A percentile compares a stretch with the other conserved stretches of the same genome.
Conservation (phyloP, 2,329 filamentous ascomycete genomes). For the Colletotrichum limetticola region DNA sequence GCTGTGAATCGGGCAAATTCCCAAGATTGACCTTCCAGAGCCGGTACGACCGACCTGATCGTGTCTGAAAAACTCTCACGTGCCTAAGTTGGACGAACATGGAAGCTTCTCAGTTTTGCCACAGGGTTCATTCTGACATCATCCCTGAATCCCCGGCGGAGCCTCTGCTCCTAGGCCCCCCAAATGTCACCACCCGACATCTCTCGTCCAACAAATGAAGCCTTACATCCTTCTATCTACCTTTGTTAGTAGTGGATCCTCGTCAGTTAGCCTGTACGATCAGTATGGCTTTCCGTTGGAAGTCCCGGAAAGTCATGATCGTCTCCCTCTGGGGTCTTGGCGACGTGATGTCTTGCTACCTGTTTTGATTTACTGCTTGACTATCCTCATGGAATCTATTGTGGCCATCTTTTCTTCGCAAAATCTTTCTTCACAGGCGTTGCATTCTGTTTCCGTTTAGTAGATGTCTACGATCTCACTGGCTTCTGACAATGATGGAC, state of each 20-base stretch:
- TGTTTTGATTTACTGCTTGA: neutral
- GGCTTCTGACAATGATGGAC: neutral
- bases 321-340: slow-evolving; percentile 4
- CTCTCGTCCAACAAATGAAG: neutral
- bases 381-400: too few species aligned
- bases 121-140: slow-evolving; percentile 33
- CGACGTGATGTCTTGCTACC: neutral
- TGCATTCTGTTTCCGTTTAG: too few species aligned
- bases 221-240: neutral
- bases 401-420: neutral
- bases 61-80: too few species aligned
- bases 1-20: neutral
- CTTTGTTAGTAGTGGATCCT: neutral
- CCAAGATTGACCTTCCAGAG: too few species aligned
- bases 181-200: neutral
- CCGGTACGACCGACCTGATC: neutral
- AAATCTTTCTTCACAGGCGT: neutral
- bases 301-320: slow-evolving; percentile 6
- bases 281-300: too few species aligned
- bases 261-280: too few species aligned
- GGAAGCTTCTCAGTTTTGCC: slow-evolving; percentile 5
- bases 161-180: slow-evolving; percentile 5
- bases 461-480: neutral
- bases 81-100: neutral
- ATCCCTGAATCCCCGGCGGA: neutral